Base-by-base conservation (phyloP, 805 yeast genomes). In the Saccharomyces mikatae region DNA sequence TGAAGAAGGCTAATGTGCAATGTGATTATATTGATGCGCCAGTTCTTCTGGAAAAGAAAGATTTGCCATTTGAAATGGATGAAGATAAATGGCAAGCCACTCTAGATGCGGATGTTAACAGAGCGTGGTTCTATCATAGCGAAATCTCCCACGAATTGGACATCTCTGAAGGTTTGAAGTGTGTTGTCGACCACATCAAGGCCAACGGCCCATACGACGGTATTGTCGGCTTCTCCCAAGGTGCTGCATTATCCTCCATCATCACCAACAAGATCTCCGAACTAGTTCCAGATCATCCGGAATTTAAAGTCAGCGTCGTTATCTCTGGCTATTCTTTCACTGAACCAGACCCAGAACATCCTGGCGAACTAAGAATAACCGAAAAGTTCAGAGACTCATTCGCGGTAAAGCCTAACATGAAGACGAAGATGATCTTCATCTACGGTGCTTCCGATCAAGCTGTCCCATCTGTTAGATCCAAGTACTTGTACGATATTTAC, bases 161-260 rank as follows among this genome's bases (percentile, higher is more conserved):
- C 31, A 67, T 86, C 6, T 74, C 83, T 2, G 75, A 75, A 17
- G 80, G 84, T 9, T 68, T 86, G n/a, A 71, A 67, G 17, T 63
- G 72, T 49, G 80, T 76, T 47, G 74, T 74, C 26, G 70, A 75
- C 27, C 80, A 82, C 58, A 76, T 87, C 48, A 73, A 77, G 28
- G 76, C 77, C 51, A 81, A 87, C 48, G 89, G 89, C 1, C 97
- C 97, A 1, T 87, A 89, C 60, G 86, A 85, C 24, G 99, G 98
- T 5, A 72, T 92, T 22, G 71, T 94, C 47, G 98, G 97, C 0
- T 92, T 92, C 68, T 86, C 95, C 10, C 98, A 94, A 69, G 99
- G 99, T 58, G 96, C 97, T 6, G 96, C 94, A 1, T 72, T 92
- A 36, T 84, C 89, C 0, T 87, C 92, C 1, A 75, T 88, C 27